Evolutionary conservation across 495 filamentous ascomycete species (phyloP).

Genomic region (Talaromyces wortmannii): DNA sequence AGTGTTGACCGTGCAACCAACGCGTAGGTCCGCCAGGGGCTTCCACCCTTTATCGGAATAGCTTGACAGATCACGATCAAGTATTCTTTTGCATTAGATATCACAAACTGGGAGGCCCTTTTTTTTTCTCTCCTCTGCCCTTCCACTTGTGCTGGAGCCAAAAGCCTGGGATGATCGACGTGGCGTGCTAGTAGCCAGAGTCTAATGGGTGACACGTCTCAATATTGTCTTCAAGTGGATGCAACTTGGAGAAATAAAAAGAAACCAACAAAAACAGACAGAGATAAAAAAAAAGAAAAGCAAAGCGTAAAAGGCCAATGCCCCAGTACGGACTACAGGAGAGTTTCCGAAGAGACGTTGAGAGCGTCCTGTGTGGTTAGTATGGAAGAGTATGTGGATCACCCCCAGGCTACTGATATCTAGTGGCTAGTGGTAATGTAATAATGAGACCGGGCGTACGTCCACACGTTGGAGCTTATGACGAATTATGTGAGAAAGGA

Average conservation of each 20-base stretch:
- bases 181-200: neutral
- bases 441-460: slow-evolving; percentile 2
- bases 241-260: slow-evolving; percentile 40
- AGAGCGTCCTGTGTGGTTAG: neutral
- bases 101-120: neutral
- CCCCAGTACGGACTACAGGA: neutral
- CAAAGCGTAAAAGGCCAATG: slow-evolving; percentile 7
- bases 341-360: slow-evolving; percentile 1
- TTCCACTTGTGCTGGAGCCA: neutral
- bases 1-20: slow-evolving; percentile 4
- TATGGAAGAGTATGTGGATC: slow-evolving; percentile 11
- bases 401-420: slow-evolving; percentile 10
- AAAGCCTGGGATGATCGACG: slow-evolving; percentile 1
- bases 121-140: slow-evolving; percentile 17
- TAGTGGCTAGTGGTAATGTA: neutral
- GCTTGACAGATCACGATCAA: neutral
- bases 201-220: slow-evolving; percentile 10
- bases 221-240: slow-evolving; percentile 12
- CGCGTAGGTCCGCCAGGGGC: slow-evolving; percentile 1
- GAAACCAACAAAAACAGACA: slow-evolving; percentile 16
- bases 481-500: slow-evolving; percentile 1
- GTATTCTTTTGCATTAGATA: neutral
- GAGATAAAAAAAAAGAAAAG: slow-evolving; percentile 20
- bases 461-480: neutral
- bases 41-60: neutral